Conservation (phyloP, 179 eudicot genomes). For the Spergularia azorica region DNA sequence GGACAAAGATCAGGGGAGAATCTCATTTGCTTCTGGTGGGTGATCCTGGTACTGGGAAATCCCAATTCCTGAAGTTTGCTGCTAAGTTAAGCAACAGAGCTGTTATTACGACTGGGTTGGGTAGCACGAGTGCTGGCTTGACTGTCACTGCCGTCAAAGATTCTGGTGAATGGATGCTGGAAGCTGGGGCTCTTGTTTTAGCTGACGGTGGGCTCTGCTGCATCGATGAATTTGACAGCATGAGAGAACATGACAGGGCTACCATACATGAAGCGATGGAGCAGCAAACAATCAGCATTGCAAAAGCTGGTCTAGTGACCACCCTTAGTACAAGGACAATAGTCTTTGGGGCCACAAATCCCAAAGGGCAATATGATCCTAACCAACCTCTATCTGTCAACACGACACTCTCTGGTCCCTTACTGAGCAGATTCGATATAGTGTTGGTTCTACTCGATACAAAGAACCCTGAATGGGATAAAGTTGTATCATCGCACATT, state of each 20-base stretch:
- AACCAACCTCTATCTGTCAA: constrained; percentile 84
- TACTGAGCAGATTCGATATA: constrained; percentile 92
- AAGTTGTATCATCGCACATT: constrained; percentile 92
- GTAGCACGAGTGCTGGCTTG: constrained; percentile 92
- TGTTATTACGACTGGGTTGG: constrained; percentile 79
- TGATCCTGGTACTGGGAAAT: constrained; percentile 95
- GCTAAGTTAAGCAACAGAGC: constrained; percentile 81
- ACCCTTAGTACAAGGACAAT: constrained; percentile 84
- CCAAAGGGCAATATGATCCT: constrained; percentile 95
- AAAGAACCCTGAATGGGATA: constrained; percentile 96
- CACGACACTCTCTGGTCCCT: constrained; percentile 92
- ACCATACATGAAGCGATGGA: constrained; percentile 99
- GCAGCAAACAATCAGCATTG: constrained; percentile 96
- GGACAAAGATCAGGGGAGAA: constrained; percentile 93
- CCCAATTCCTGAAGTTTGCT: constrained; percentile 84
- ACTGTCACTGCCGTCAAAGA: constrained; percentile 71
- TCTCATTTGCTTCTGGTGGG: constrained; percentile 97
- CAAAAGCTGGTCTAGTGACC: constrained; percentile 97
- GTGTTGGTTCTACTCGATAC: constrained; percentile 89
- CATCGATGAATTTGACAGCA: constrained; percentile 93
- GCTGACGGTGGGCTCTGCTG: constrained; percentile 98
- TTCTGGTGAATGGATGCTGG: constrained; percentile 96
- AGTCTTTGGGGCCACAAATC: constrained; percentile 97
- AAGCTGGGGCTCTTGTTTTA: constrained; percentile 98
- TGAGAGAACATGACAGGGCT: constrained; percentile 97